Base-by-base conservation (phyloP, 129 eudicot species). In the Gnaphalium uliginosum region DNA sequence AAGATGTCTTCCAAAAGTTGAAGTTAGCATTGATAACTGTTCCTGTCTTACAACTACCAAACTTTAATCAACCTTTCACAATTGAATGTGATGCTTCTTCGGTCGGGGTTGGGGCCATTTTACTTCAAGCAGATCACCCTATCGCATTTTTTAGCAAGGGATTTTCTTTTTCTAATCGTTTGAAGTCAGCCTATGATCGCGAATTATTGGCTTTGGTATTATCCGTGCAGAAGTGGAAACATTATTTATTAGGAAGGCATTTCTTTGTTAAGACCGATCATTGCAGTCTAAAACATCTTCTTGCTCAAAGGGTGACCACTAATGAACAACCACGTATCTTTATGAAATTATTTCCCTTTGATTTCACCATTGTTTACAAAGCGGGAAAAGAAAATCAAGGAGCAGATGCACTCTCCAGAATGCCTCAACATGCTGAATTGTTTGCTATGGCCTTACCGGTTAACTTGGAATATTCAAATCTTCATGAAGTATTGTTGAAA, bases 321-420 rank as follows among this genome's bases (percentile, higher is more conserved):
- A 60, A 8, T 6, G 66, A 60, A 25, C 66, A 60, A 23, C 66
- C 25, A 25, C 17, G 66, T 0, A 17, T 60, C 4, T 1, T 25
- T 8, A 2, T 25, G 4, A 60, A 60, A 25, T 19, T n/a, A 2
- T 17, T 66, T 23, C 71, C 53, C 1, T 63, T 26, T 63, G 68
- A 63, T 14, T 63, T 63, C 2, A 26, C 75, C 9, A 70, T 70
- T 7, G 21, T n/a, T 37, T 32, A 72, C 29, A 30, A 21, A 1
- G 66, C 68, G 9, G 32, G 76, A n/a, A 72, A 30, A 22, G 76
- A 72, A 18, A 72, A 72, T 4, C 21, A 13, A 25, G 76, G 65
- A 21, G 66, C 67, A 1, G 77, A 72, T 25, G 64, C 68, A 10
- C 68, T 58, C 9, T 32, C 77, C 3, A 43, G 67, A 3, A 17